Conservation (phyloP, 176 grass and related monocot species). For the Raddia guianensis region DNA sequence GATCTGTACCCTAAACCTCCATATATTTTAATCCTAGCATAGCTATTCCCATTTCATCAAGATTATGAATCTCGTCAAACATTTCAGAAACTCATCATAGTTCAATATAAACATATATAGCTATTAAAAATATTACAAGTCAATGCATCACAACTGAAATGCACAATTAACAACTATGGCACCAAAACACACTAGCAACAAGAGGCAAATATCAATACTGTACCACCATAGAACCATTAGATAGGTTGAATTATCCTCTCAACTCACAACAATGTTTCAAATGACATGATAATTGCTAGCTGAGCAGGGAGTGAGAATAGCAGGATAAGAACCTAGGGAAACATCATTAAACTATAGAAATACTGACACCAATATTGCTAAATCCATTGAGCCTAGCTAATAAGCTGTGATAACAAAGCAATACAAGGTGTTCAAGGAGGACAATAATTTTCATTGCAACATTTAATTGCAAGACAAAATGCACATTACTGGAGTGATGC, state of each 20-base stretch:
- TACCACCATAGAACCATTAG: conserved; percentile 42
- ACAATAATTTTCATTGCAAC: conserved; percentile 40
- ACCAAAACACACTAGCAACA: conserved; percentile 17
- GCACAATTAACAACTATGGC: not conserved
- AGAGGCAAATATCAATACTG: conserved; percentile 32
- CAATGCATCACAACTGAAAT: conserved; percentile 9
- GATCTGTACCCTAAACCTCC: not conserved
- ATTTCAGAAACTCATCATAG: not conserved
- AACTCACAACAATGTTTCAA: conserved; percentile 39
- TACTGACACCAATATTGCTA: conserved; percentile 41
- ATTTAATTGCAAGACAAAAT: conserved; percentile 52
- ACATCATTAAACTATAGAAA: conserved; percentile 49
- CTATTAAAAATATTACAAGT: conserved; percentile 8
- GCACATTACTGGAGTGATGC: conserved; percentile 53
- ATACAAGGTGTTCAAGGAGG: conserved; percentile 32
- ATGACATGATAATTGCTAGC: conserved; percentile 41
- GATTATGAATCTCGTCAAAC: not conserved
- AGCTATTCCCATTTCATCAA: not conserved
- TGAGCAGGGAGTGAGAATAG: conserved; percentile 18
- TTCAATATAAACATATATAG: not conserved
- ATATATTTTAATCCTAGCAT: not conserved
- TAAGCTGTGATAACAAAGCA: conserved; percentile 37
- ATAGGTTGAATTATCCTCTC: conserved; percentile 49
- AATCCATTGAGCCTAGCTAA: conserved; percentile 52
- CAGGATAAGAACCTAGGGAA: conserved; percentile 38